Base-by-base conservation (phyloP, 2,329 filamentous ascomycete genomes). In the Penicillium sp. region DNA sequence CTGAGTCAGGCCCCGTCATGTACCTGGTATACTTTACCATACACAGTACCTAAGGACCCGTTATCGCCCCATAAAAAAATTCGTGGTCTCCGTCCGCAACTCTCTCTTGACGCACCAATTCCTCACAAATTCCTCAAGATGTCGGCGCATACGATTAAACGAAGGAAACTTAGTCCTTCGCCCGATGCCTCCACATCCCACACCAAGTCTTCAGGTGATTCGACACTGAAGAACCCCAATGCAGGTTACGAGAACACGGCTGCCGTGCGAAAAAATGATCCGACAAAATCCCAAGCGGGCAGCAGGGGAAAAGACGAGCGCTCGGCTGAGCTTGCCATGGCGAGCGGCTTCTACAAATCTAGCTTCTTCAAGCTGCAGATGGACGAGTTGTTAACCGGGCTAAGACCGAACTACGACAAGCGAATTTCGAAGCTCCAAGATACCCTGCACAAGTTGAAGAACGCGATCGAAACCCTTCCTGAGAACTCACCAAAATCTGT, bases 311-410 rank as follows among this genome's bases (percentile, higher is more conserved):
- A 62, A 43, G 60, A 58, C 55, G 63, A 62, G 45, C 63, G 59
- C 23, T 70, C 67, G 45, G 65, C 65, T 28, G 69, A 75, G 56
- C 58, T 72, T 44, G 68, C 70, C 28, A 59, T 68, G 58, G 65
- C 73, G 13, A 77, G 75, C 29, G 81, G 81, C 44, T 76, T 80
- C n/a, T 86, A 82, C 74, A 85, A 85, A 65, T 85, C 83, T 41
- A 85, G 79, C 65, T 74, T 86, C 51, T 87, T 88, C 73, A 86
- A 86, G 65, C 70, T 88, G 9, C 85, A 88, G 65, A 76, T 86
- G 31, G 82, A 87, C 57, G 84, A 87, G 60, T 73, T 88, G 51
- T 68, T 87, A 46, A 69, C 74, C 6, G 80, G 84, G 58, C 73
- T 85, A 45, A 77, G 79, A 60, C 81, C 80, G 31, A 80, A 81